These are phyloP conservation scores for Leccinum fallax DNA, from an alignment of 1,284 basidiomycete species.

Conservation along the genomic window DNA sequence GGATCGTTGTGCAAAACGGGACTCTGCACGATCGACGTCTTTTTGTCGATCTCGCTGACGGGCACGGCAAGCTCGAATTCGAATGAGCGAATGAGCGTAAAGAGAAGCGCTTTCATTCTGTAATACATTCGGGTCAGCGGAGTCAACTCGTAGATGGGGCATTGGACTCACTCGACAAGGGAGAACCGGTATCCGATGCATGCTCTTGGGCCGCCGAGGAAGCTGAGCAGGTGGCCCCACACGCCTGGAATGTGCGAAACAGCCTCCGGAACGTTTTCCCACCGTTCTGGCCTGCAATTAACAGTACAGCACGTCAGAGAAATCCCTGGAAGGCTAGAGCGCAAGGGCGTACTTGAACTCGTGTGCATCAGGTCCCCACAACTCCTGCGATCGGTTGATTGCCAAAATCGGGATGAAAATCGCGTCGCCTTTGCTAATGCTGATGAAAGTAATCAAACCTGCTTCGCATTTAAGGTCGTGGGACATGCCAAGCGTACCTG, in stretches of 20 bases:
- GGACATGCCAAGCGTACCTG: neutral
- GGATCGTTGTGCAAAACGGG: slow-evolving; percentile 38
- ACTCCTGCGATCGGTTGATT: neutral
- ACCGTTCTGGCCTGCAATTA: slow-evolving; percentile 53
- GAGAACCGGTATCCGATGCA: slow-evolving; percentile 76
- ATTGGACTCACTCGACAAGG: slow-evolving; percentile 53
- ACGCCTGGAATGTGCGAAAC: slow-evolving; percentile 55
- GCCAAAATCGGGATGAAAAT: slow-evolving; percentile 1
- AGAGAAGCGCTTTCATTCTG: slow-evolving; percentile 52
- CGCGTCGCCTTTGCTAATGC: neutral
- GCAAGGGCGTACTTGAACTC: neutral
- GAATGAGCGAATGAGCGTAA: slow-evolving; percentile 56
- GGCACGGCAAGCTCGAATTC: slow-evolving; percentile 57
- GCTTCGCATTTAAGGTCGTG: neutral
- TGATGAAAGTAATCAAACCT: neutral
- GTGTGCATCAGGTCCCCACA: slow-evolving; percentile 3
- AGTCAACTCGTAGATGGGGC: neutral
- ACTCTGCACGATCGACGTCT: slow-evolving; percentile 40
- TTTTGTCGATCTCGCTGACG: slow-evolving; percentile 42
- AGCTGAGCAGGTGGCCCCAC: slow-evolving; percentile 60
- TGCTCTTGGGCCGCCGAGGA: slow-evolving; percentile 59
- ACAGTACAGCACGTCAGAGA: no score
- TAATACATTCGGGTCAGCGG: neutral
- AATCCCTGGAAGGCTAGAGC: accelerated
- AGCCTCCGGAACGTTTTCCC: slow-evolving; percentile 51